Evolutionary conservation across 2,329 filamentous ascomycete species (phyloP).

Genomic region (Alternaria angustiovoidea): DNA sequence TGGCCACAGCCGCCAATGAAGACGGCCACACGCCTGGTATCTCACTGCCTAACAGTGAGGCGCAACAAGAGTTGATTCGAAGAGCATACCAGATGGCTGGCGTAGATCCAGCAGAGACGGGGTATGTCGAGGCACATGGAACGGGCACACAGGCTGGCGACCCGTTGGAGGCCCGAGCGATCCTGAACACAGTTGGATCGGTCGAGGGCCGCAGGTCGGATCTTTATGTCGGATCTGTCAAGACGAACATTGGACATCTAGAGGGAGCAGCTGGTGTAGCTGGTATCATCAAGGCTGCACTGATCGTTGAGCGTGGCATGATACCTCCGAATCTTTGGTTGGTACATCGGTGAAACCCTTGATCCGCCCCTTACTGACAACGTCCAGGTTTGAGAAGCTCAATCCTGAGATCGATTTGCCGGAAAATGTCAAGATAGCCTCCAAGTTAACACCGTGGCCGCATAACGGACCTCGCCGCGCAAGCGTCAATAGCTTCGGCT

Average conservation of each 20-base stretch:
- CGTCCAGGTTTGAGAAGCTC: slow-evolving; percentile 9
- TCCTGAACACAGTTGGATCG: slow-evolving; percentile 22
- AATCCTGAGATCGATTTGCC: slow-evolving; percentile 8
- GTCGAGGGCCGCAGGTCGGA: slow-evolving; percentile 8
- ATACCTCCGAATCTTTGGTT: slow-evolving; percentile 41
- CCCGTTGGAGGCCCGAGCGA: slow-evolving; percentile 17
- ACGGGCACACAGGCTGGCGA: slow-evolving; percentile 38
- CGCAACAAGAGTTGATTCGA: slow-evolving; percentile 44
- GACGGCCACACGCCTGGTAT: slow-evolving; percentile 30
- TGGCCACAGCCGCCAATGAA: slow-evolving; percentile 31
- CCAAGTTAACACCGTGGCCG: slow-evolving; percentile 28
- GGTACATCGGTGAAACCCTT: slow-evolving; percentile 24
- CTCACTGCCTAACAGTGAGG: slow-evolving; percentile 53
- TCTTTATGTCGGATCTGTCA: slow-evolving; percentile 27
- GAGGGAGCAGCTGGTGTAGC: slow-evolving; percentile 52
- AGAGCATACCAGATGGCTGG: slow-evolving; percentile 49
- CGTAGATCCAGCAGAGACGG: slow-evolving; percentile 39
- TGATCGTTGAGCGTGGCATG: slow-evolving; percentile 50
- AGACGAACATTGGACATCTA: slow-evolving; percentile 55
- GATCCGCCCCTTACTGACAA: slow-evolving; percentile 5
- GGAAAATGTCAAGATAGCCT: slow-evolving; percentile 11
- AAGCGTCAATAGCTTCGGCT: slow-evolving; percentile 59
- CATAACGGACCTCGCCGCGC: slow-evolving; percentile 43
- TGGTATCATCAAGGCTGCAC: slow-evolving; percentile 49
- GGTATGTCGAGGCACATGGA: slow-evolving; percentile 35